Evolutionary conservation across 805 yeast species (phyloP).

Genomic region (Sungouiozyma ichnusensis): DNA sequence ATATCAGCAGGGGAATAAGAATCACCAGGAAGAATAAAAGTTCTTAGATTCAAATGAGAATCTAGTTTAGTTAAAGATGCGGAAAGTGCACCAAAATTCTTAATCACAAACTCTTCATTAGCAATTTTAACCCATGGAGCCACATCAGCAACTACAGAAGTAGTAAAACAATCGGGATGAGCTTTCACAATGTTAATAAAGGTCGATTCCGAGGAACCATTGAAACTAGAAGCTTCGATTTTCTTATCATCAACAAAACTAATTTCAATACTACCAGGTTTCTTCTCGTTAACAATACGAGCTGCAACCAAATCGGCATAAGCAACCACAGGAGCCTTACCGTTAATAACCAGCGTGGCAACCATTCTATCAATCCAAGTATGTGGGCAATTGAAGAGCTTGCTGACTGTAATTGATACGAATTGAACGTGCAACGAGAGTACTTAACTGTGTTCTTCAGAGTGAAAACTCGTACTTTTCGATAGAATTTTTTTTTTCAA

Average conservation of each 20-base stretch:
- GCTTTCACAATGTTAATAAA: constrained; percentile 41
- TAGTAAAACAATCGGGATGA: constrained; percentile 37
- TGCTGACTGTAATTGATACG: too few relatives aligned
- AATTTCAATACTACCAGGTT: constrained; percentile 43
- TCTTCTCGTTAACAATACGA: constrained; percentile 50
- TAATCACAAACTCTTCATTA: constrained; percentile 55
- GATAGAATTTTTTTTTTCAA: too few relatives aligned
- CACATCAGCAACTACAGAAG: constrained; percentile 25
- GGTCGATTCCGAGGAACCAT: constrained; percentile 37
- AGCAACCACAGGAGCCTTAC: constrained; percentile 76
- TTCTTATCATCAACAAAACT: constrained; percentile 66
- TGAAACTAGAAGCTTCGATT: constrained; percentile 39
- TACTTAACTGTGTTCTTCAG: too few relatives aligned
- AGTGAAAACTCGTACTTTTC: too few relatives aligned
- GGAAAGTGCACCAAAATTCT: constrained; percentile 81
- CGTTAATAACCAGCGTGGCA: constrained; percentile 53
- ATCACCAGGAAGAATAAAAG: constrained; percentile 59
- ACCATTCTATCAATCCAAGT: constrained; percentile 28
- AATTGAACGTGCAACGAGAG: too few relatives aligned
- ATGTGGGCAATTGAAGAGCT: too few relatives aligned
- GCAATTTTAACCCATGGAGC: constrained; percentile 61
- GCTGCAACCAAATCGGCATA: constrained; percentile 74
- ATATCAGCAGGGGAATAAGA: constrained; percentile 67
- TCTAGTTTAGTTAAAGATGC: constrained; percentile 72
- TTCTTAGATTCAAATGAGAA: constrained; percentile 71